Conservation (phyloP, 148 eudicot species). For the Spergularia marina region DNA sequence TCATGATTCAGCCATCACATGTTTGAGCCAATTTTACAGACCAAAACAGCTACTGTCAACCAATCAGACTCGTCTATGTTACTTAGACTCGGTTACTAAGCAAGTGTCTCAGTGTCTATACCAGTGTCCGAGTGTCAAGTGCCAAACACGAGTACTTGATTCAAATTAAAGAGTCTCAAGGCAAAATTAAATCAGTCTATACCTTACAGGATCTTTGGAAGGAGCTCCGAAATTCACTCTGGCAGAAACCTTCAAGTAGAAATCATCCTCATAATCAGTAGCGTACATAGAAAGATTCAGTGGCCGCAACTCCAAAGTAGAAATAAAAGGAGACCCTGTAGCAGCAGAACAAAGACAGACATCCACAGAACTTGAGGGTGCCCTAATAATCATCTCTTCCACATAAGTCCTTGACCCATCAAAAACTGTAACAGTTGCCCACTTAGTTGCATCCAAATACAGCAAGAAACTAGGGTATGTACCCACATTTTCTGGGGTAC, state of each 20-base stretch:
- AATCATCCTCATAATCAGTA: slow-evolving; percentile 81
- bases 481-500: slow-evolving; percentile 44
- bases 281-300: slow-evolving; percentile 93
- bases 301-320: slow-evolving; percentile 83
- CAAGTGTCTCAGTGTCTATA: neutral
- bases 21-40: neutral
- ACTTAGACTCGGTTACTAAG: neutral
- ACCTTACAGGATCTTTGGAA: slow-evolving; percentile 65
- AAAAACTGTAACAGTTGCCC: slow-evolving; percentile 70
- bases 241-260: slow-evolving; percentile 75
- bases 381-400: slow-evolving; percentile 86
- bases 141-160: neutral
- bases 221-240: slow-evolving; percentile 89
- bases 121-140: neutral
- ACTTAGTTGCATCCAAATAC: slow-evolving; percentile 87
- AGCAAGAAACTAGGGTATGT: slow-evolving; percentile 79
- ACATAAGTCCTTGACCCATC: slow-evolving; percentile 60
- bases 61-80: neutral
- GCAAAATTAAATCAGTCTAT: slow-evolving; percentile 3
- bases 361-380: slow-evolving; percentile 62
- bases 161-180: neutral
- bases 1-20: slow-evolving; percentile 9
- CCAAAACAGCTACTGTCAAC: neutral
- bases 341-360: slow-evolving; percentile 93
- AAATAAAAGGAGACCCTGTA: slow-evolving; percentile 81